Evolutionary conservation across 768 basidiomycete species (phyloP), one percentile per base, ranked within the genome.

Genomic region (Leucosporidium yakuticum): DNA sequence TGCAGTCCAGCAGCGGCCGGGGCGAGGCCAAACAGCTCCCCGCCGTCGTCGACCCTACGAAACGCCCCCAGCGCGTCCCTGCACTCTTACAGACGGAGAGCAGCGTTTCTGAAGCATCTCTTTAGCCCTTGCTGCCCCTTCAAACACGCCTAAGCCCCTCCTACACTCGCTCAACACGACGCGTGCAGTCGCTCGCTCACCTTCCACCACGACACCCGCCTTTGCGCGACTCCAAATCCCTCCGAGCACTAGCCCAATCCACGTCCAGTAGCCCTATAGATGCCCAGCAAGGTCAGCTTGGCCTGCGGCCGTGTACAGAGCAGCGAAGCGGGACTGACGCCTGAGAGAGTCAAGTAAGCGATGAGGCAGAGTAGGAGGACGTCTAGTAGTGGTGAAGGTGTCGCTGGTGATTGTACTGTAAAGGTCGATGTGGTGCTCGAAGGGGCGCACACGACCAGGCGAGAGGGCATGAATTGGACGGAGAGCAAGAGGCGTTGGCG

Each of bases 241-340:
- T 57, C 31, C 55, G 19, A 31, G 7, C 19, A 32, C 32, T 19
- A 57, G 32, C 32, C 55, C 55, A 11, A 21, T 11, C 55, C 55
- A 57, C 21, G 55, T 57, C 55, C 55, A 57, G 31, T 57, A 57
- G 55, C 55, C 55, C 55, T 57, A 20, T 32, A 19, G 12, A 44
- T 44, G 39, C 39, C 4, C 6, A 27, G 27, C 15, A 11, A 0
- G 21, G 21, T 57, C 31, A 57, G 55, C 32, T 36, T 44, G 8
- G 8, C 8, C 25, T 11, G 11, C 21, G 4, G 32, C 15, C 32
- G 31, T 7, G 11, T 17, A 4, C 29, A 0, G 21, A 23, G 1
- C 8, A 23, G 15, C 29, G 11, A 17, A 36, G 31, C 4, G 17
- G 25, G 9, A 57, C 31, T 23, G 17, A 57, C 55, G 29, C 55